Conservation (phyloP, 306 rosid species). For the Prunus campanulata region DNA sequence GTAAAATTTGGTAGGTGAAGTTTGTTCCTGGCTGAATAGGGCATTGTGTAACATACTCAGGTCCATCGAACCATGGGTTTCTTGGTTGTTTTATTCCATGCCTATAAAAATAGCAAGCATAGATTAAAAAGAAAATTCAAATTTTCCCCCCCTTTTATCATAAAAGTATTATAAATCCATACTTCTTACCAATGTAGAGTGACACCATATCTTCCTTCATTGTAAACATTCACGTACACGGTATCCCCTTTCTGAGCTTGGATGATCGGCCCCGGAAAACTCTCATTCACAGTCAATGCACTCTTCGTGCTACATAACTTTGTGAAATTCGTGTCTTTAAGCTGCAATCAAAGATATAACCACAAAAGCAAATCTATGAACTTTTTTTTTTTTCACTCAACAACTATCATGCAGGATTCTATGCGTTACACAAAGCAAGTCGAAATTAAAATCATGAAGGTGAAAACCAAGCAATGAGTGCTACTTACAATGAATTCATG, state of each 20-base stretch:
- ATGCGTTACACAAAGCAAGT: background rate
- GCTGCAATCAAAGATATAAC: background rate
- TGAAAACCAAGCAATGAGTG: background rate
- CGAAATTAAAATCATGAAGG: background rate
- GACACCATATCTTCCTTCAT: slow-evolving; percentile 46
- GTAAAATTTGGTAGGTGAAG: slow-evolving; percentile 41
- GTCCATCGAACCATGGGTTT: slow-evolving; percentile 75
- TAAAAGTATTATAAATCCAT: background rate
- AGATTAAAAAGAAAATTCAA: background rate
- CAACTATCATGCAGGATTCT: background rate
- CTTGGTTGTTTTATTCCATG: slow-evolving; percentile 61
- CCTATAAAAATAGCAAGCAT: slow-evolving; percentile 22
- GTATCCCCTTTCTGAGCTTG: slow-evolving; percentile 47
- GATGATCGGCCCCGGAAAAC: slow-evolving; percentile 61
- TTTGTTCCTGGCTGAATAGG: slow-evolving; percentile 43
- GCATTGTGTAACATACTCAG: slow-evolving; percentile 58
- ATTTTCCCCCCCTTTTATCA: too few species aligned
- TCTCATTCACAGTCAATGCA: slow-evolving; percentile 52
- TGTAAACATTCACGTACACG: slow-evolving; percentile 47
- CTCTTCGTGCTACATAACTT: slow-evolving; percentile 56
- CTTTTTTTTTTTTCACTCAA: background rate
- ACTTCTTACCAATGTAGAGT: slow-evolving; percentile 49
- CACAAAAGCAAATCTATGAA: background rate
- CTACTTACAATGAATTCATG: slow-evolving; percentile 13
- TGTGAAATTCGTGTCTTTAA: slow-evolving; percentile 20